These are phyloP conservation scores for Sporothrix phasma DNA, from an alignment of 2,329 filamentous ascomycete genomes.

Conservation along the genomic window DNA sequence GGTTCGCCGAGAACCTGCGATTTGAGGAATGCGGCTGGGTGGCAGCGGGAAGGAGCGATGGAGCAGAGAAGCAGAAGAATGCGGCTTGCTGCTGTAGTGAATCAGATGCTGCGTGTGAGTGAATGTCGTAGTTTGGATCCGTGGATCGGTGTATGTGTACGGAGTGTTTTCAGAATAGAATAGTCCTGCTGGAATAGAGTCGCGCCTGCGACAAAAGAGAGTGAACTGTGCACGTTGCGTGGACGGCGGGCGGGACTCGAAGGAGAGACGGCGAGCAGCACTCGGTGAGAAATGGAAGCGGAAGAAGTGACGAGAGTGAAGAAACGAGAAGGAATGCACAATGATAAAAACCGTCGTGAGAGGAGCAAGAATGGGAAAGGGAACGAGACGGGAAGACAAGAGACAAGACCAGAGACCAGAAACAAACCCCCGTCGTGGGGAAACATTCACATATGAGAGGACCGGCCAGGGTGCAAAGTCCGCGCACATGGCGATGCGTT, in stretches of 20 bases:
- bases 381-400: neutral
- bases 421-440: constrained; percentile 1
- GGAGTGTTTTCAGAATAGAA: neutral
- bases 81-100: neutral
- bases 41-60: constrained; percentile 2
- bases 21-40: neutral
- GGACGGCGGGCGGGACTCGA: constrained; percentile 8
- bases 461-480: neutral
- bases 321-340: neutral
- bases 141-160: neutral
- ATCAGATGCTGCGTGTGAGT: neutral
- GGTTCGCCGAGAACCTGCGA: neutral
- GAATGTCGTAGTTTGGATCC: neutral
- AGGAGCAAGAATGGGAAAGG: neutral
- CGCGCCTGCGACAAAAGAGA: constrained; percentile 14
- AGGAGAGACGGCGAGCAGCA: constrained; percentile 6
- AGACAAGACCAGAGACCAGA: neutral
- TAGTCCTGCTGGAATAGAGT: constrained; percentile 11
- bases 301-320: constrained; percentile 1
- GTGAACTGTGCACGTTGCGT: constrained; percentile 4
- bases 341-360: constrained; percentile 1
- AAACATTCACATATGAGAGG: constrained; percentile 11
- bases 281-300: neutral
- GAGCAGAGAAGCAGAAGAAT: neutral
- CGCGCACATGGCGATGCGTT: neutral